Percentiles rank a stretch among this genome's conserved stretches.
These are phyloP conservation scores for Dactylorhiza incarnata DNA, from an alignment of 106 monocot genomes.

Conservation along the genomic window DNA sequence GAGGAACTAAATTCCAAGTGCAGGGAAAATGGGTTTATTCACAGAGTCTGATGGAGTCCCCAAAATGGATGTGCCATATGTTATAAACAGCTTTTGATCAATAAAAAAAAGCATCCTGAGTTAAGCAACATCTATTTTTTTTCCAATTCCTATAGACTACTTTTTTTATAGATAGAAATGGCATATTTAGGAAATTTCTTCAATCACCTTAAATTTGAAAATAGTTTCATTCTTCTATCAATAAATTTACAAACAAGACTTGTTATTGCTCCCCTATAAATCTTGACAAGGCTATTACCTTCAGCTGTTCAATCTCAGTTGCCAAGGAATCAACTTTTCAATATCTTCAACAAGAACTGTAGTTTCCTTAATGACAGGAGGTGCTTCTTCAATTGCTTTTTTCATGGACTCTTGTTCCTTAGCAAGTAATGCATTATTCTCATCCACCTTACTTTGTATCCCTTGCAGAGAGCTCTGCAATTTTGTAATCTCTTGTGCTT, in stretches of 20 bases:
- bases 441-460: constrained; percentile 51
- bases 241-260: background rate
- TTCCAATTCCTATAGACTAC: constrained; percentile 5
- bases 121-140: background rate
- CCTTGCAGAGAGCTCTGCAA: too few relatives aligned
- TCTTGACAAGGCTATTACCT: constrained; percentile 22
- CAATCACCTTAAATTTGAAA: background rate
- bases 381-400: constrained; percentile 62
- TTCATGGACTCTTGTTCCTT: constrained; percentile 50
- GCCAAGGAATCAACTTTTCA: too few relatives aligned
- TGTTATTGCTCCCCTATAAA: background rate
- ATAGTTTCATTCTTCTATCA: background rate
- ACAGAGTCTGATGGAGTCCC: background rate
- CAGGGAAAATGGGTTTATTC: background rate
- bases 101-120: background rate
- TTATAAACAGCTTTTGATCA: background rate
- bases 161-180: constrained; percentile 1
- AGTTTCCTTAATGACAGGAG: constrained; percentile 59
- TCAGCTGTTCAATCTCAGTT: constrained; percentile 55
- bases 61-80: background rate
- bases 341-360: constrained; percentile 66
- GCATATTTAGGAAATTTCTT: background rate
- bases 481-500: too few relatives aligned
- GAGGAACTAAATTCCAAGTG: background rate
- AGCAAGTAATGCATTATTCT: constrained; percentile 37